Evolutionary conservation across 495 filamentous ascomycete genomes (phyloP).

Genomic region (Zalerion maritima): DNA sequence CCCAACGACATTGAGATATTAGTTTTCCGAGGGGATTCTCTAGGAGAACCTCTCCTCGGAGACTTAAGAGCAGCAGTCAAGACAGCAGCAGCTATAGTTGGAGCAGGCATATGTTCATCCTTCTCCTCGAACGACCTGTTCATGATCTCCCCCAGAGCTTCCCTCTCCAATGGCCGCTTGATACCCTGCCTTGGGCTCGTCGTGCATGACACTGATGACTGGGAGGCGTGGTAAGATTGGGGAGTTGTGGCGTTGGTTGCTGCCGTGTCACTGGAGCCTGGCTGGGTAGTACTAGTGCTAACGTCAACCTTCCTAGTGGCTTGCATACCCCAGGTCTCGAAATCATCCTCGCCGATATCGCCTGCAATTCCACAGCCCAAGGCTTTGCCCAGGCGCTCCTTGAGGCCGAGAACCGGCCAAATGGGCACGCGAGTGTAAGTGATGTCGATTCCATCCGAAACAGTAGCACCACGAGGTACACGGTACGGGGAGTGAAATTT

Average conservation of each 20-base stretch:
- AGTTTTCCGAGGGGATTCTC: no score
- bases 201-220: no score
- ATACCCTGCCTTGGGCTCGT: slow-evolving; percentile 8
- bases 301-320: no score
- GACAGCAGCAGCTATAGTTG: no score
- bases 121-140: slow-evolving; percentile 23
- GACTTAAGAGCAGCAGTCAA: no score
- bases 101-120: no score
- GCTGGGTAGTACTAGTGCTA: no score
- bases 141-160: slow-evolving; percentile 12
- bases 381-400: slow-evolving; percentile 30
- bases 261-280: no score
- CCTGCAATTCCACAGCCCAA: slow-evolving; percentile 26
- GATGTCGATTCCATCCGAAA: slow-evolving; percentile 14
- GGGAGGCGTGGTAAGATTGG: no score
- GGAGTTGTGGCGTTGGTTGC: no score
- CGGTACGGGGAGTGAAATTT: slow-evolving; percentile 24
- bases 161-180: slow-evolving; percentile 13
- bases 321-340: slow-evolving; percentile 27
- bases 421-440: slow-evolving; percentile 22
- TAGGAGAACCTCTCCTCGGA: no score
- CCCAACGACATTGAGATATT: no score
- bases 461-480: slow-evolving; percentile 7
- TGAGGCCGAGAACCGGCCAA: slow-evolving; percentile 33
- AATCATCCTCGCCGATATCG: slow-evolving; percentile 18